Evolutionary conservation across 164 flowering plant species (phyloP), one percentile per base, ranked within the genome.

Genomic region (Pachysandra terminalis): DNA sequence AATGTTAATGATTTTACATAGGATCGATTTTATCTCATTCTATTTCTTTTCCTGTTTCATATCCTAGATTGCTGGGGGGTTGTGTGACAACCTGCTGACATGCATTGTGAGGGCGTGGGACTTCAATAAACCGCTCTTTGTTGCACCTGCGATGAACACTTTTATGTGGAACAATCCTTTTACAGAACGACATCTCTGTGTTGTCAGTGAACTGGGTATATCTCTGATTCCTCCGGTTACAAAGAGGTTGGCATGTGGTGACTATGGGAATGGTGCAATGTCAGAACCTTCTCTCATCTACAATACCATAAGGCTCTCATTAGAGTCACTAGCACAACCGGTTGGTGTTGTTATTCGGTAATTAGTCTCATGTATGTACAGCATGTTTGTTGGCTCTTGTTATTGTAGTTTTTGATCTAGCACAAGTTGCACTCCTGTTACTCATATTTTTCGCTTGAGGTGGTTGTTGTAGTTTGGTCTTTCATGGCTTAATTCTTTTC

Each of bases 91-190:
- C 80, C 71, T 90, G 79, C 82, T 93, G 60, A 87, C 98, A 7
- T 87, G 98, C 79, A 76, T 90, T 54, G 83, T 90, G 14, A 81
- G 98, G 73, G 97, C 97, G 58, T 94, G 98, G 98, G 98, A 94
- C 80, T 88, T 85, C 69, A 74, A 56, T 71, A 91, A 94, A 71
- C 97, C 96, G 12, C 60, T 91, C 27, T 91, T 88, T 69, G 88
- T 91, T 24, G 97, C 98, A 28, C 98, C 97, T 12, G 89, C 97
- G 51, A 94, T 94, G 98, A 91, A 94, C 84, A 83, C 97, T 35
- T 82, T 88, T 65, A 91, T 94, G 98, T 94, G 98, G 97, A 85
- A 63, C 55, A 94, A 87, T 70, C 93, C 91, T 68, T 90, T 91
- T 80, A 91, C 97, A 0, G 87, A 89, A 74, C 73, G 81, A 16